Percentiles rank a stretch among this genome's conserved stretches.
Evolutionary conservation across 1,284 basidiomycete genomes (phyloP).

Genomic region (Caloboletus firmus): DNA sequence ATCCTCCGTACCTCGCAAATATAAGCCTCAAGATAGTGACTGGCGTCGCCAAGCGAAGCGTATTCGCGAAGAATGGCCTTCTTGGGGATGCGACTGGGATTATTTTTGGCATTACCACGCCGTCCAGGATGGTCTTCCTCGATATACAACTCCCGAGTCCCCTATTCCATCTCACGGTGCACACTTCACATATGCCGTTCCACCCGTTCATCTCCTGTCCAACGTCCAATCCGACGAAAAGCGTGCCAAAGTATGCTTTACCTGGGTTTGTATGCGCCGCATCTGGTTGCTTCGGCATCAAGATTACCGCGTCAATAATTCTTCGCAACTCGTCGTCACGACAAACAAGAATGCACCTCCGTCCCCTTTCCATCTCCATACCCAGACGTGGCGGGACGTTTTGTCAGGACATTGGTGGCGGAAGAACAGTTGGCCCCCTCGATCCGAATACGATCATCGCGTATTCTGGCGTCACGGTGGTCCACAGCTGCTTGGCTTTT

Average conservation of each 20-base stretch:
- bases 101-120: slow-evolving; percentile 2
- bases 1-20: no score
- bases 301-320: neutral
- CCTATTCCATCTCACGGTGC: slow-evolving; percentile 1
- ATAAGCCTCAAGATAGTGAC: neutral
- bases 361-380: slow-evolving; percentile 3
- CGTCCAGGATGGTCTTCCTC: neutral
- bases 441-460: no score
- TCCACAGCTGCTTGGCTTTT: neutral
- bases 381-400: slow-evolving; percentile 3
- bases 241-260: neutral
- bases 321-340: neutral
- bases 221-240: slow-evolving; percentile 5
- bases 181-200: neutral
- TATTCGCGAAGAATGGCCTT: neutral
- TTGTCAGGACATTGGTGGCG: slow-evolving; percentile 1
- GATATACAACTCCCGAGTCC: neutral
- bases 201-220: neutral
- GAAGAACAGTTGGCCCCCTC: neutral
- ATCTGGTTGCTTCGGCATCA: slow-evolving; percentile 3
- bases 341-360: neutral
- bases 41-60: neutral
- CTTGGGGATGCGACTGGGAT: slow-evolving; percentile 10
- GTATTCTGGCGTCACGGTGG: slow-evolving; percentile 3
- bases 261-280: slow-evolving; percentile 1